phyloP scores from a whole-genome alignment of 805 yeast genomes.

The Sugiyamaella qingdaonensis region DNA sequence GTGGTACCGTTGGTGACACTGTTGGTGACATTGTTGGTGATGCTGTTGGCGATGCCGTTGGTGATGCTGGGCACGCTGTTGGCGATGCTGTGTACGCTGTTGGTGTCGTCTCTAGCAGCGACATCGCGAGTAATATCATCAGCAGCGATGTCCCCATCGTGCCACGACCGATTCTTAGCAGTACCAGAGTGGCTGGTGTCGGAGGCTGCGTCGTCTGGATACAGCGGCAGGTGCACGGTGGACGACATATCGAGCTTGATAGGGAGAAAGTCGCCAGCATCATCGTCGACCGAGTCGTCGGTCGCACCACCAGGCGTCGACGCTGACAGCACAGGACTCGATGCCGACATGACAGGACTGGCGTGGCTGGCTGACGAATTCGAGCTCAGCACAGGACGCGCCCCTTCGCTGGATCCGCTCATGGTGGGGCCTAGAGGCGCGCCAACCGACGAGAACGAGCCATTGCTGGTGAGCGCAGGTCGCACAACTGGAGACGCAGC shows the following conservation, averaged over 20 bases:
- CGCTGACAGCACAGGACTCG: background rate
- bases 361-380: background rate
- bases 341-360: background rate
- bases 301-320: background rate
- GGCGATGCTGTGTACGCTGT: too few species aligned
- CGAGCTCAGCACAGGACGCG: background rate
- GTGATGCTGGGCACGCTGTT: background rate
- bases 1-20: too few species aligned
- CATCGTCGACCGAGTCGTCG: background rate
- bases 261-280: constrained; percentile 11
- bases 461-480: background rate
- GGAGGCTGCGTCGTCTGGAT: background rate
- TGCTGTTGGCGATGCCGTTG: too few species aligned
- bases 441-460: background rate
- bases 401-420: background rate
- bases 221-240: constrained; percentile 2
- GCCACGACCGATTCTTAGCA: background rate
- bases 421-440: background rate
- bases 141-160: background rate
- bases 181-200: background rate
- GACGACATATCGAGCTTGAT: constrained; percentile 14
- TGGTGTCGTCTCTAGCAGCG: too few species aligned
- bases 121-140: background rate
- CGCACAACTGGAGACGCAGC: background rate
- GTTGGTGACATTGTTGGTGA: too few species aligned